phyloP scores from a whole-genome alignment of 2,329 filamentous ascomycete species.

The Aspergillus brunneoviolaceus region DNA sequence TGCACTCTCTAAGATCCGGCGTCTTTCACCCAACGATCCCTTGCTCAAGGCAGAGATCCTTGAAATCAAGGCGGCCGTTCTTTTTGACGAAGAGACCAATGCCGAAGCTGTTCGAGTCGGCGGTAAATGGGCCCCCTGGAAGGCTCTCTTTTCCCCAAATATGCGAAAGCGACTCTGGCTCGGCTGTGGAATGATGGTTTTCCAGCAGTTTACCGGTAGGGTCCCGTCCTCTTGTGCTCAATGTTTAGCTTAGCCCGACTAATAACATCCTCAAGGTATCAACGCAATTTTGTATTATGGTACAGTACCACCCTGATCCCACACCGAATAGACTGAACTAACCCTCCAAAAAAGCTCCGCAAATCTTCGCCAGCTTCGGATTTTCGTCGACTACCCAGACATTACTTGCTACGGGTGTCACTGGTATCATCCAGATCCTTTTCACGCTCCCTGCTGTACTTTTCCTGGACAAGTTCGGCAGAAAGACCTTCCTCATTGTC shows the following conservation, averaged over 20 bases:
- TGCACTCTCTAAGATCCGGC: slow-evolving; percentile 56
- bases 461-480: slow-evolving; percentile 39
- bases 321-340: no score
- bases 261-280: slow-evolving; percentile 22
- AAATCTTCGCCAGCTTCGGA: slow-evolving; percentile 28
- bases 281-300: slow-evolving; percentile 44
- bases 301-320: no score
- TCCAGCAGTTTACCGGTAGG: slow-evolving; percentile 50
- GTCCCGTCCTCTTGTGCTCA: no score
- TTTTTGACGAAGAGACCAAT: slow-evolving; percentile 73
- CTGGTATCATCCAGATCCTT: slow-evolving; percentile 34
- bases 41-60: slow-evolving; percentile 73
- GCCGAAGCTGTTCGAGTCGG: slow-evolving; percentile 47
- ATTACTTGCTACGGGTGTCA: slow-evolving; percentile 29
- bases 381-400: slow-evolving; percentile 26
- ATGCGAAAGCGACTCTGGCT: slow-evolving; percentile 29
- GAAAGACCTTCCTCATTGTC: slow-evolving; percentile 36
- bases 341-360: slow-evolving; percentile 22
- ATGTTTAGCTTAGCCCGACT: no score
- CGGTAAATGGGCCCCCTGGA: slow-evolving; percentile 25
- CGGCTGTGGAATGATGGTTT: slow-evolving; percentile 33
- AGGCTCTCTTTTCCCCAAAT: slow-evolving; percentile 29
- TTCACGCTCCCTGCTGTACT: slow-evolving; percentile 40
- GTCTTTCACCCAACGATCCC: slow-evolving; percentile 59
- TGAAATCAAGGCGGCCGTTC: slow-evolving; percentile 76